Conservation (phyloP, 2,329 filamentous ascomycete species). For the Orbilia quercus region DNA sequence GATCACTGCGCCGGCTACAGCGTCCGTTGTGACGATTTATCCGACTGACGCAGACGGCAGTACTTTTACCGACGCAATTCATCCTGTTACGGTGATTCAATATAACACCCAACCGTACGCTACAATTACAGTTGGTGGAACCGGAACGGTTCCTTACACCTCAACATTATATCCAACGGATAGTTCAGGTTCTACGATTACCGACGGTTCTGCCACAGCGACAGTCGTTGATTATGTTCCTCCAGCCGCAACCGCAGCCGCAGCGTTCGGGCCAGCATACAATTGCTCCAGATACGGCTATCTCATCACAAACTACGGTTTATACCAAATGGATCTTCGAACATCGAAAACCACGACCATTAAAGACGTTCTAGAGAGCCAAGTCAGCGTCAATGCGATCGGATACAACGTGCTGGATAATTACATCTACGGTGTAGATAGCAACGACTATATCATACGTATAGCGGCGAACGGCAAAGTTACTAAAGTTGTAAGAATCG, state of each 20-base stretch:
- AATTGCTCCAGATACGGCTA: slow-evolving; percentile 12
- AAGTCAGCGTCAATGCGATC: slow-evolving; percentile 1
- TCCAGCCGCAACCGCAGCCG: slow-evolving; percentile 3
- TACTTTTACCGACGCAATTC: neutral
- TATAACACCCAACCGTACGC: slow-evolving; percentile 8
- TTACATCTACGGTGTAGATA: slow-evolving; percentile 15
- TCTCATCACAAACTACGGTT: neutral
- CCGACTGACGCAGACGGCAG: neutral
- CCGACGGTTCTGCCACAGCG: slow-evolving; percentile 9
- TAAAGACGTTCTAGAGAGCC: neutral
- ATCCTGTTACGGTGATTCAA: slow-evolving; percentile 4
- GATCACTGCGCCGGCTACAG: neutral
- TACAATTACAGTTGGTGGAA: slow-evolving; percentile 14
- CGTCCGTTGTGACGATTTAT: neutral
- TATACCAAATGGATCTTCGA: neutral
- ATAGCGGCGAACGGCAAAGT: slow-evolving; percentile 2
- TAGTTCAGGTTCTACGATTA: neutral
- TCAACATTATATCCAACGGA: slow-evolving; percentile 1
- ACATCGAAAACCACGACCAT: neutral
- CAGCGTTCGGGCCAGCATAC: neutral
- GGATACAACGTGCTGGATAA: slow-evolving; percentile 18
- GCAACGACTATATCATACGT: neutral
- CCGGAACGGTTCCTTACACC: neutral
- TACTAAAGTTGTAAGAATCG: neutral
- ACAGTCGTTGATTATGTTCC: slow-evolving; percentile 8